These are phyloP conservation scores for Kentomonas sorsogonicus DNA, from an alignment of 208 protist genomes.

Conservation along the genomic window DNA sequence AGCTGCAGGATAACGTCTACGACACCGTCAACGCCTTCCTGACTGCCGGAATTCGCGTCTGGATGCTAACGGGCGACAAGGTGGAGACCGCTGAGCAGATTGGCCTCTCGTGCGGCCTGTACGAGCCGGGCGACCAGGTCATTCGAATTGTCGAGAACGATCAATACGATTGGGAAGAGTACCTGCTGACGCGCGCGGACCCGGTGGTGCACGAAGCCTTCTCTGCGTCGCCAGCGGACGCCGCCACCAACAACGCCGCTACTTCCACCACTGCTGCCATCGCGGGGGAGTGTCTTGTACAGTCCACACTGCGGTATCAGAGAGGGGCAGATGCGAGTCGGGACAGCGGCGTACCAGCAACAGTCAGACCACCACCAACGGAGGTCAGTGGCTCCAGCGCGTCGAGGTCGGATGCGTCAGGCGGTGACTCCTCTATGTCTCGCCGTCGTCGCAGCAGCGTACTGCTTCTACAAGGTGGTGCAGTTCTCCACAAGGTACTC, in stretches of 20 bases:
- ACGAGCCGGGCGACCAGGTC: constrained; percentile 37
- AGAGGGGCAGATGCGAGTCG: too few relatives aligned
- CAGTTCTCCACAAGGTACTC: constrained; percentile 70
- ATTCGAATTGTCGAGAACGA: constrained; percentile 37
- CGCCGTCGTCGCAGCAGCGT: too few relatives aligned
- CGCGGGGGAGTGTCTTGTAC: too few relatives aligned
- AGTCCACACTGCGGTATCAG: too few relatives aligned
- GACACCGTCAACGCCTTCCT: constrained; percentile 77
- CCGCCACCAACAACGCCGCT: neutral
- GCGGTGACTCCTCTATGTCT: too few relatives aligned
- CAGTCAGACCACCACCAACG: too few relatives aligned
- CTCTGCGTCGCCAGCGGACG: too few relatives aligned
- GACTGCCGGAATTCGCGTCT: constrained; percentile 86
- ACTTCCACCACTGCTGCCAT: neutral
- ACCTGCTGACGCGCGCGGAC: too few relatives aligned
- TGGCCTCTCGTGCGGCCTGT: constrained; percentile 68
- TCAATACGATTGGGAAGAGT: neutral
- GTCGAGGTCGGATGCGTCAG: too few relatives aligned
- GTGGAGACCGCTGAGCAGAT: constrained; percentile 97
- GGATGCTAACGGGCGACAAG: constrained; percentile 99
- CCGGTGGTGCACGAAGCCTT: too few relatives aligned
- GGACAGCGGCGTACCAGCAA: too few relatives aligned
- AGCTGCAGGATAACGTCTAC: constrained; percentile 94
- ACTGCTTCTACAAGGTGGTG: constrained; percentile 55
- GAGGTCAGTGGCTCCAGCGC: too few relatives aligned